Conservation (phyloP, 306 rosid species). For the Calophaca sinica region DNA sequence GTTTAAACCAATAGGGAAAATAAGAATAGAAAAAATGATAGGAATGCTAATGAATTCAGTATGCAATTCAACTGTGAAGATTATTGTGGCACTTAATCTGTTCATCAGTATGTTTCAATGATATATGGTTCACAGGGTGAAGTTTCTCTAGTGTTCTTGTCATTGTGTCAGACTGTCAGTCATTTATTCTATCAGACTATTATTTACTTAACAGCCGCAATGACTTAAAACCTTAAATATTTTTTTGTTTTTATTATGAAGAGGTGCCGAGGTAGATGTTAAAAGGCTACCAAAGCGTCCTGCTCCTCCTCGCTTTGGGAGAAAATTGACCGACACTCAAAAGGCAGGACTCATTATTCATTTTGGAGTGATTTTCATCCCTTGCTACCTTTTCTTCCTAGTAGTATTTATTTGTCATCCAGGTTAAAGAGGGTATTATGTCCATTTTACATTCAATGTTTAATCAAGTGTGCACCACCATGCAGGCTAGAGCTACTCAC, state of each 20-base stretch:
- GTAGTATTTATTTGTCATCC: slow-evolving; percentile 6
- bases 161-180: not conserved
- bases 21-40: not conserved
- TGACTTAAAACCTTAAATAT: slow-evolving; percentile 2
- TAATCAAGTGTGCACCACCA: slow-evolving; percentile 25
- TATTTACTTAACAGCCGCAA: slow-evolving; percentile 8
- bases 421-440: slow-evolving; percentile 16
- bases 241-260: slow-evolving; percentile 42
- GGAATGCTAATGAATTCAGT: not conserved
- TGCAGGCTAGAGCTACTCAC: slow-evolving; percentile 98
- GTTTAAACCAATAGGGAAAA: too few relatives aligned
- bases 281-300: slow-evolving; percentile 88
- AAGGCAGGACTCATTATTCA: slow-evolving; percentile 64
- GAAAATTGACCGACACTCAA: slow-evolving; percentile 82
- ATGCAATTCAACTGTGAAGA: slow-evolving; percentile 13
- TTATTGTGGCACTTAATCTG: not conserved
- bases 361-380: slow-evolving; percentile 22
- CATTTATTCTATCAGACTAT: not conserved
- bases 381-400: slow-evolving; percentile 26
- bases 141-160: slow-evolving; percentile 9
- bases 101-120: slow-evolving; percentile 3
- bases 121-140: not conserved
- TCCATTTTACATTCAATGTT: slow-evolving; percentile 15
- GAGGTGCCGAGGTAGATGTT: slow-evolving; percentile 90
- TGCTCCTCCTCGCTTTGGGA: slow-evolving; percentile 92